These are phyloP conservation scores for Capsicum baccatum DNA, from an alignment of 257 asterid genomes.

Conservation along the genomic window DNA sequence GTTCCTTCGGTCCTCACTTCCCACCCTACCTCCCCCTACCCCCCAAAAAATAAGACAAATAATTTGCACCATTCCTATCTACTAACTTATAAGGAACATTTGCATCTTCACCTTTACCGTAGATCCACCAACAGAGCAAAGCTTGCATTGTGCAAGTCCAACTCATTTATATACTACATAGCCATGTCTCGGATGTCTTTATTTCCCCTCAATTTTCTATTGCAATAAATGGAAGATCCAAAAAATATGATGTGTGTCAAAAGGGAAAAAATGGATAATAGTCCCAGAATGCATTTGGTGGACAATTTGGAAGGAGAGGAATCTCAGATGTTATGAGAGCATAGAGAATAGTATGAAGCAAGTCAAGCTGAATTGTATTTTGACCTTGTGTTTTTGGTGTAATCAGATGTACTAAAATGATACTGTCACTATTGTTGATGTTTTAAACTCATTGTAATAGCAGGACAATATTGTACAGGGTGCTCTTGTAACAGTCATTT, in stretches of 20 bases:
- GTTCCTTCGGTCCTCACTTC: neutral
- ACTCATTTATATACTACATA: neutral
- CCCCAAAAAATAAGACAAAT: neutral
- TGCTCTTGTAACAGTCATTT: no score
- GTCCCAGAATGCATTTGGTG: no score
- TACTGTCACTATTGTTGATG: no score
- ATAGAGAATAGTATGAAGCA: no score
- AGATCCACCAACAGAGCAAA: neutral
- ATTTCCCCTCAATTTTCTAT: neutral
- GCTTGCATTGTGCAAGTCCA: neutral
- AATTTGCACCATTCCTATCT: neutral
- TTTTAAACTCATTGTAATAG: no score
- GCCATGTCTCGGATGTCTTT: neutral
- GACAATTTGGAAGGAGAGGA: no score
- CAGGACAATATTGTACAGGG: no score
- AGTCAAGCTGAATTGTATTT: no score
- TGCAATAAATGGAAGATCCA: neutral
- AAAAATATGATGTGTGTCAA: neutral
- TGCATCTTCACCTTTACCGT: slow-evolving; percentile 7
- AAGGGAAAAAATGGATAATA: neutral
- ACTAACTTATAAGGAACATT: neutral
- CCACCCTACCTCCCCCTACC: neutral
- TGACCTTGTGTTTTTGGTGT: no score
- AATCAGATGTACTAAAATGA: no score
- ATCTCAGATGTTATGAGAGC: no score